Conservation (phyloP, 2,329 filamentous ascomycete genomes). For the Leptosphaerulina australis region DNA sequence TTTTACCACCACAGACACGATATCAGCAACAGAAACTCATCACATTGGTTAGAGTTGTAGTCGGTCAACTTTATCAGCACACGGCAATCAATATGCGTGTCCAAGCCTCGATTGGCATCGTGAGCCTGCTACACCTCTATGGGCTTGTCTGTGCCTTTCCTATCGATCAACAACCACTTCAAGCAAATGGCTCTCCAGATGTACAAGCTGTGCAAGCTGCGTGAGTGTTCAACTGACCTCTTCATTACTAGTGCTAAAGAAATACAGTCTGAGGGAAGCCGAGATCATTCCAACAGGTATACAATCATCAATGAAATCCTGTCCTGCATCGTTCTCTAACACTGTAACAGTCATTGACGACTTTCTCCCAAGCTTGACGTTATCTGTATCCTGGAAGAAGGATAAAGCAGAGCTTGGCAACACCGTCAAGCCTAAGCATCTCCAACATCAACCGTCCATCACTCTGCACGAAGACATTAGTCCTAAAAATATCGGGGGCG, state of each 20-base stretch:
- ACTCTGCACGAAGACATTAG: slow-evolving; percentile 45
- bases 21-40: no score
- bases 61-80: background rate
- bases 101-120: slow-evolving; percentile 12
- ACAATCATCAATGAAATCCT: background rate
- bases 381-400: slow-evolving; percentile 57
- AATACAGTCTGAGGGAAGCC: slow-evolving; percentile 44
- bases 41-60: no score
- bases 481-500: slow-evolving; percentile 19
- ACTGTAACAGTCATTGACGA: slow-evolving; percentile 60
- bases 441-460: slow-evolving; percentile 53
- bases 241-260: slow-evolving; percentile 1
- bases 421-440: slow-evolving; percentile 53
- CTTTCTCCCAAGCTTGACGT: slow-evolving; percentile 61
- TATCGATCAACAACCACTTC: slow-evolving; percentile 35
- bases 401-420: slow-evolving; percentile 58
- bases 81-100: slow-evolving; percentile 24
- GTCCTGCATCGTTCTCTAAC: slow-evolving; percentile 5
- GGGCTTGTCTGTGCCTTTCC: slow-evolving; percentile 28
- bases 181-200: slow-evolving; percentile 16
- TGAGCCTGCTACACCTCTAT: slow-evolving; percentile 28
- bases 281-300: slow-evolving; percentile 51
- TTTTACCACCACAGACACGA: background rate
- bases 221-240: slow-evolving; percentile 21
- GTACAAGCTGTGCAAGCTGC: slow-evolving; percentile 36